Percentiles rank a stretch among this genome's conserved stretches.
Evolutionary conservation across 192 early-diverging fungal species (phyloP).

Genomic region (Coemansia nantahalensis): DNA sequence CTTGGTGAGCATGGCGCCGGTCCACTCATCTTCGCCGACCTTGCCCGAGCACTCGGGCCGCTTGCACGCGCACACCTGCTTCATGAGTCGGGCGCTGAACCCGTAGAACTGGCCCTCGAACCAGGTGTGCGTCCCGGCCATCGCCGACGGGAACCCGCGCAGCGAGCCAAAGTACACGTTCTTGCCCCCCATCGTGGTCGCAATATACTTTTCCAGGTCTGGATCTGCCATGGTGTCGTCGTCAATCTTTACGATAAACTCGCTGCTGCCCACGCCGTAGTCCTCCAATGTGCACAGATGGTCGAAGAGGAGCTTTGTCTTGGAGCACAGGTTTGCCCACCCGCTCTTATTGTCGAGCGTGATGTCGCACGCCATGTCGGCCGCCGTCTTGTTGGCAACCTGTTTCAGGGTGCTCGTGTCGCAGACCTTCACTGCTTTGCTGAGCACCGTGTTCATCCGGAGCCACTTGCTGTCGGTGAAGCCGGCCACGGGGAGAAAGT

Average conservation of each 20-base stretch:
- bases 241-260: not conserved
- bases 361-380: not conserved
- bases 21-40: not conserved
- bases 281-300: not conserved
- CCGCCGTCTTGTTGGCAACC: not conserved
- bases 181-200: not conserved
- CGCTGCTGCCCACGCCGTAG: not conserved
- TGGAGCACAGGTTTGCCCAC: not conserved
- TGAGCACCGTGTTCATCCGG: too few relatives aligned
- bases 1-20: not conserved
- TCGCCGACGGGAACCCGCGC: not conserved
- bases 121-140: not conserved
- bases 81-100: not conserved
- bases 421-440: too few relatives aligned
- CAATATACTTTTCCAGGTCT: not conserved
- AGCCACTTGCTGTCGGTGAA: too few relatives aligned
- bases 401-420: too few relatives aligned
- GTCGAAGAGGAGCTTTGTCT: not conserved
- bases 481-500: not conserved
- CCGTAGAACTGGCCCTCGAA: not conserved
- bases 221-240: conserved; percentile 1
- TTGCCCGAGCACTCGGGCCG: not conserved
- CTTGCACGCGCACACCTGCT: not conserved
- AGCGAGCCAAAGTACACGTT: not conserved
- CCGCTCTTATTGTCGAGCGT: not conserved